phyloP scores from a whole-genome alignment of 176 grass and related monocot species.

The Zea luxurians region DNA sequence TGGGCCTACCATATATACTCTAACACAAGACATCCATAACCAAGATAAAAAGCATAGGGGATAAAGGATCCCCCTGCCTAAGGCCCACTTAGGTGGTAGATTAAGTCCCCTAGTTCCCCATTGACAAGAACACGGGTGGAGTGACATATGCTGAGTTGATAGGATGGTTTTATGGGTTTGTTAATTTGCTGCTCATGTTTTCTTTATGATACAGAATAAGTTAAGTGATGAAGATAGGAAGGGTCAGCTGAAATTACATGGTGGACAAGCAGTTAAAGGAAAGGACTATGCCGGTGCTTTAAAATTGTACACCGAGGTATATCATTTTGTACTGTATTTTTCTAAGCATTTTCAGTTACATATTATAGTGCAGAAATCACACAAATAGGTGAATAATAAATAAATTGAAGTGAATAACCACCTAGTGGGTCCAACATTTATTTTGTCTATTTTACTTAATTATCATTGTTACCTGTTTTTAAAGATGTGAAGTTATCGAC shows the following conservation, averaged over 20 bases:
- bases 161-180: too few species aligned
- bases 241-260: conserved; percentile 35
- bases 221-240: conserved; percentile 25
- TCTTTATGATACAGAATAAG: conserved; percentile 11
- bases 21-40: too few species aligned
- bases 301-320: conserved; percentile 41
- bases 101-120: too few species aligned
- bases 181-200: not conserved
- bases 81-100: too few species aligned
- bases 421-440: not conserved
- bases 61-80: too few species aligned
- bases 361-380: not conserved
- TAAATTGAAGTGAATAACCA: not conserved
- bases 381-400: not conserved
- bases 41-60: too few species aligned
- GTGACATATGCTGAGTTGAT: too few species aligned
- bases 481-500: too few species aligned
- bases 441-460: not conserved
- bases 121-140: too few species aligned
- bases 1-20: too few species aligned
- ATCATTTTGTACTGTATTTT: not conserved
- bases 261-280: conserved; percentile 18
- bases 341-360: not conserved
- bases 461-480: not conserved
- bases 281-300: conserved; percentile 23